phyloP scores from a whole-genome alignment of 2,329 filamentous ascomycete genomes.

The Mariannaea elegans region DNA sequence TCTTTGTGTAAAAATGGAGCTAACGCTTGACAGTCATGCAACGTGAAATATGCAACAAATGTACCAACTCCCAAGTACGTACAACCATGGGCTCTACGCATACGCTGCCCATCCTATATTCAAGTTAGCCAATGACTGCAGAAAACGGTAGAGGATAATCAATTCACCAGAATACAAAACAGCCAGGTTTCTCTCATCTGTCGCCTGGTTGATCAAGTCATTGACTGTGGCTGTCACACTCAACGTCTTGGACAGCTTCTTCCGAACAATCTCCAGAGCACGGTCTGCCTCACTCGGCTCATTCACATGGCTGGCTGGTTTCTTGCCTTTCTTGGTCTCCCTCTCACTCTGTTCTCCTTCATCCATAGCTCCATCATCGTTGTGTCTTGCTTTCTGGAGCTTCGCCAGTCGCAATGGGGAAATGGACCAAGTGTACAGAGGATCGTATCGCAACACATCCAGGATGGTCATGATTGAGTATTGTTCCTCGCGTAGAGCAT shows the following conservation, averaged over 20 bases:
- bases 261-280: slow-evolving; percentile 90
- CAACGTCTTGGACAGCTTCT: slow-evolving; percentile 93
- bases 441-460: slow-evolving; percentile 97
- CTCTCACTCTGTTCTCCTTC: slow-evolving; percentile 50
- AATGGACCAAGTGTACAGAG: slow-evolving; percentile 94
- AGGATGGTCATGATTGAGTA: slow-evolving; percentile 99
- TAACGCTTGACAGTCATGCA: no score
- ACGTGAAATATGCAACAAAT: no score
- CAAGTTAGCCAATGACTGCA: slow-evolving; percentile 31
- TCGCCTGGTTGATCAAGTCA: slow-evolving; percentile 94
- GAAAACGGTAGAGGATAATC: background rate
- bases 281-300: slow-evolving; percentile 83
- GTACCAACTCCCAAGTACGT: background rate
- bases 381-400: slow-evolving; percentile 69
- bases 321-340: slow-evolving; percentile 52
- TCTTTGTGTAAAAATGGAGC: no score
- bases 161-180: slow-evolving; percentile 81
- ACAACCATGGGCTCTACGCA: slow-evolving; percentile 49
- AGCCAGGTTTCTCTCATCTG: slow-evolving; percentile 90
- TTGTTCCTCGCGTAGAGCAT: slow-evolving; percentile 92
- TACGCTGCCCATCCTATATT: slow-evolving; percentile 56
- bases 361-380: slow-evolving; percentile 51
- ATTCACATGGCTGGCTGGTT: slow-evolving; percentile 53
- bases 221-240: slow-evolving; percentile 97
- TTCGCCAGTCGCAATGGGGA: slow-evolving; percentile 74